Percentiles rank a stretch among this genome's conserved stretches.
Conservation (phyloP, 495 filamentous ascomycete genomes). For the Glonium stellatum region DNA sequence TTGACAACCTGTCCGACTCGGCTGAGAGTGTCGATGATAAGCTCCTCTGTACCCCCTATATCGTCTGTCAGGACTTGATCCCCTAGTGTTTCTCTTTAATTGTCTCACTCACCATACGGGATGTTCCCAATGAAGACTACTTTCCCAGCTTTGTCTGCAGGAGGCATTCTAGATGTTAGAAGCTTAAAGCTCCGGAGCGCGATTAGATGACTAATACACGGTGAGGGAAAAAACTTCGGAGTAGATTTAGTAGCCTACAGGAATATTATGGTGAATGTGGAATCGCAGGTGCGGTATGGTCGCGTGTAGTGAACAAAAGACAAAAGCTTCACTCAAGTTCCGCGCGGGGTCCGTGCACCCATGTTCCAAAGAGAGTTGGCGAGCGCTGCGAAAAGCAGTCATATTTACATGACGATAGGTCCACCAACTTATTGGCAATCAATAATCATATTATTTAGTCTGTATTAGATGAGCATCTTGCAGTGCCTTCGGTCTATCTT, state of each 20-base stretch:
- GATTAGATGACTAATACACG: neutral
- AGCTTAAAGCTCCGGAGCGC: neutral
- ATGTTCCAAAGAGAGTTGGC: too few relatives aligned
- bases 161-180: neutral
- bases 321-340: too few relatives aligned
- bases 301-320: neutral
- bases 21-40: conserved; percentile 85
- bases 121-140: conserved; percentile 42
- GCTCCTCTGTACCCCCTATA: conserved; percentile 83
- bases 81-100: neutral
- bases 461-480: too few relatives aligned
- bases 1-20: conserved; percentile 81
- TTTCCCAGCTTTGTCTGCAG: conserved; percentile 25
- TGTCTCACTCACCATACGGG: conserved; percentile 32
- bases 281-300: neutral
- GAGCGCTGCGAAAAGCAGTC: too few relatives aligned
- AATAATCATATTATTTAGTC: too few relatives aligned
- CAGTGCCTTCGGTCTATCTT: too few relatives aligned
- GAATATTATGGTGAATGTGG: neutral
- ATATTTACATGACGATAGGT: too few relatives aligned
- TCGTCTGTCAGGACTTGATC: neutral
- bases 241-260: too few relatives aligned
- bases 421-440: too few relatives aligned
- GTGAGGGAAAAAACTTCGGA: too few relatives aligned
- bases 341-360: too few relatives aligned